Evolutionary conservation across 768 basidiomycete genomes (phyloP).

Genomic region (Imleria badia): DNA sequence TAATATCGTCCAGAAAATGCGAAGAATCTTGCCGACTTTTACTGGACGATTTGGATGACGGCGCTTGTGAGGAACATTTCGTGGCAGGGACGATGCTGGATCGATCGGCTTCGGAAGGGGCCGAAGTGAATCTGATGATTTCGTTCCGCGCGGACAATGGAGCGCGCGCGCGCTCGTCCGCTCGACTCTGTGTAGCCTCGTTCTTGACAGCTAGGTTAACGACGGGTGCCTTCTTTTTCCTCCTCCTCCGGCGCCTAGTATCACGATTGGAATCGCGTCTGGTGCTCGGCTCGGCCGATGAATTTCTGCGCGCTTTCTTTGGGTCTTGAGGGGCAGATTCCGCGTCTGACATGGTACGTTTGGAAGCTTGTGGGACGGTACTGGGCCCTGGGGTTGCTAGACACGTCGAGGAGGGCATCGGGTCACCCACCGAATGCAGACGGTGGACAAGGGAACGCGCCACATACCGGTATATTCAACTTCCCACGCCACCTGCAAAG

Average conservation of each 20-base stretch:
- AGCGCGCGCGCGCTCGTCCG: constrained; percentile 12
- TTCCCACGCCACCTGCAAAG: constrained; percentile 27
- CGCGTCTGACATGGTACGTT: constrained; percentile 26
- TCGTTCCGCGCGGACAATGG: constrained; percentile 25
- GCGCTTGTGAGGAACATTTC: not conserved
- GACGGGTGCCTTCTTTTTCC: constrained; percentile 29
- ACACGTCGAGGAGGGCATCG: constrained; percentile 29
- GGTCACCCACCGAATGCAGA: not conserved
- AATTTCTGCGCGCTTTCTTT: constrained; percentile 27
- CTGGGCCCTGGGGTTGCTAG: constrained; percentile 16
- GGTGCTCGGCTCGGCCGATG: constrained; percentile 13
- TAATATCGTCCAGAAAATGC: not conserved
- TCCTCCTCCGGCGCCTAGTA: constrained; percentile 28
- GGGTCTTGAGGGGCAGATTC: constrained; percentile 18
- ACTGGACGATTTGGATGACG: not conserved
- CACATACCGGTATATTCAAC: not conserved
- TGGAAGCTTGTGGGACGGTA: constrained; percentile 1
- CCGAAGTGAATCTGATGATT: constrained; percentile 28
- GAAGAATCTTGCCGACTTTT: not conserved
- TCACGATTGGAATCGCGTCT: constrained; percentile 25
- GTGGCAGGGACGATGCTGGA: not conserved
- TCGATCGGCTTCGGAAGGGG: constrained; percentile 12
- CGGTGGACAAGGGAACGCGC: not conserved
- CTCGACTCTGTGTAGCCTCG: constrained; percentile 6
- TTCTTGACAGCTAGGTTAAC: constrained; percentile 14